Conservation (phyloP, 1,284 basidiomycete genomes). For the Boletellus dicymbophilus region DNA sequence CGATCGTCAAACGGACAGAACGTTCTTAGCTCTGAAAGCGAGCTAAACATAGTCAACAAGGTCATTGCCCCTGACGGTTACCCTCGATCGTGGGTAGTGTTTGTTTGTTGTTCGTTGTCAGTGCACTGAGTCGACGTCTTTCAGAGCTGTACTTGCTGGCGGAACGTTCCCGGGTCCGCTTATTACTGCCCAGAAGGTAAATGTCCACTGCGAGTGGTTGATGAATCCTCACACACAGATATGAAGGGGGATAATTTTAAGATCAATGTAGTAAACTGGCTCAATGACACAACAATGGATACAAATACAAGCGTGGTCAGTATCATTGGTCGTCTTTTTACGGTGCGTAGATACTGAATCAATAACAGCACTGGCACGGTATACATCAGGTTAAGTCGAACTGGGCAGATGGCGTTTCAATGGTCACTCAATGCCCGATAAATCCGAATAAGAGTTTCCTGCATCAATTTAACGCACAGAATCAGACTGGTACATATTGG, state of each 20-base stretch:
- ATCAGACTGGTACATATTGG: conserved; percentile 46
- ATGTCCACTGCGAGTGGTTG: neutral
- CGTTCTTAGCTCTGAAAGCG: conserved; percentile 14
- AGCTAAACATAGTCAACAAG: conserved; percentile 24
- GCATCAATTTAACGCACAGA: conserved; percentile 37
- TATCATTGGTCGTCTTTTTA: neutral
- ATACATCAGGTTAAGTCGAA: conserved; percentile 40
- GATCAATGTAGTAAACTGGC: conserved; percentile 34
- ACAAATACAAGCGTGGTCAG: conserved; percentile 32
- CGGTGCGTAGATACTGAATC: neutral
- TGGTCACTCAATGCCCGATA: conserved; percentile 49
- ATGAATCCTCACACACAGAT: conserved; percentile 6
- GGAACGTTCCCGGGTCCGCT: conserved; percentile 36
- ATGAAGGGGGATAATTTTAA: conserved; percentile 29
- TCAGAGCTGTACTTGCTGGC: conserved; percentile 22
- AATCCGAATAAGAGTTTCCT: conserved; percentile 35
- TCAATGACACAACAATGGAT: conserved; percentile 34
- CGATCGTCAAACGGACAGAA: neutral
- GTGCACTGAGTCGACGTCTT: neutral
- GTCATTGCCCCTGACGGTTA: conserved; percentile 30
- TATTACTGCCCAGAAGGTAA: conserved; percentile 33
- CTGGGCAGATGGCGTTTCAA: conserved; percentile 42
- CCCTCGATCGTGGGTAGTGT: conserved; percentile 17
- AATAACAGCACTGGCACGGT: conserved; percentile 50
- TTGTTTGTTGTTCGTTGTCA: too few species aligned